phyloP scores from a whole-genome alignment of 345 rosid genomes.

The Gossypium bickii region DNA sequence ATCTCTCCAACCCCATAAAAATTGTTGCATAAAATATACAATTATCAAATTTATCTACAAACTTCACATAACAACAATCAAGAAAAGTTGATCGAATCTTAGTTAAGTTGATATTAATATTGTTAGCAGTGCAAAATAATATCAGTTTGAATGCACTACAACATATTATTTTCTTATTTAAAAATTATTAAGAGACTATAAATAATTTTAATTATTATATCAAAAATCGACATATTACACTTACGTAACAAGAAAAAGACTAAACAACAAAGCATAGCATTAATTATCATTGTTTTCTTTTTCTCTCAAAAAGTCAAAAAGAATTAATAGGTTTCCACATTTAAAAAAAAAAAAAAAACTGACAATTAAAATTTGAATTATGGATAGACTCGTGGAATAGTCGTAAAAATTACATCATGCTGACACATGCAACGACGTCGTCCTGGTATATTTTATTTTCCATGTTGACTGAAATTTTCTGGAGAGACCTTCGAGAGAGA shows the following conservation, averaged over 20 bases:
- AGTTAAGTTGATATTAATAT: fast-evolving
- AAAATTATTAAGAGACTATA: fast-evolving
- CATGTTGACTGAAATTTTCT: not conserved
- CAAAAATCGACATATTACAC: too few species aligned
- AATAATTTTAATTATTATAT: too few species aligned
- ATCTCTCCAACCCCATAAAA: too few species aligned
- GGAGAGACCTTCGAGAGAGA: not conserved
- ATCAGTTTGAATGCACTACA: fast-evolving
- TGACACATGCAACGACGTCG: not conserved
- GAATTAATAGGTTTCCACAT: too few species aligned
- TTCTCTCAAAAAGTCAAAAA: too few species aligned
- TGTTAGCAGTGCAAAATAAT: fast-evolving
- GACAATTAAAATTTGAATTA: not conserved
- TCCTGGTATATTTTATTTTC: not conserved
- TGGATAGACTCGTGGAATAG: not conserved
- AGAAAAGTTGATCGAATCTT: fast-evolving
- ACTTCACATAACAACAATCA: fast-evolving
- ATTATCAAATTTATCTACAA: too few species aligned
- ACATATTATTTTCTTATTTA: fast-evolving
- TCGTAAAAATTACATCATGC: not conserved
- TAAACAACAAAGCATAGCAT: too few species aligned
- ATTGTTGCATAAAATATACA: too few species aligned
- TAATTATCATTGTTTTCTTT: too few species aligned
- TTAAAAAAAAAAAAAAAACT: too few species aligned
- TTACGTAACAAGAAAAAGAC: too few species aligned